These are phyloP conservation scores for Candida sanyaensis DNA, from an alignment of 1,139 yeast species.

Conservation along the genomic window DNA sequence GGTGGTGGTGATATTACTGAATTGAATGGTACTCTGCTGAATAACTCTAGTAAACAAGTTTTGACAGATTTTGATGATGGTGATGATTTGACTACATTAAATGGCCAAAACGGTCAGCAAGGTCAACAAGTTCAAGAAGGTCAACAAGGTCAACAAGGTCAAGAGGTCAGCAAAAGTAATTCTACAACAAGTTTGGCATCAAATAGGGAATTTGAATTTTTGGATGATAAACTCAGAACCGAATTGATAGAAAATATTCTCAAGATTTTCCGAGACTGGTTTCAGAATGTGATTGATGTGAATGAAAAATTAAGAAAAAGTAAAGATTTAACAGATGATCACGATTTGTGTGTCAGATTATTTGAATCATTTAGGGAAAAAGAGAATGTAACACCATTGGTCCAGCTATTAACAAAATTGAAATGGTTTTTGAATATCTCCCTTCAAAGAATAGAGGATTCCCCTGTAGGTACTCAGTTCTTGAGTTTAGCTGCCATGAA, in stretches of 20 bases:
- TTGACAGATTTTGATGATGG: constrained; percentile 22
- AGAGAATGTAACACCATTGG: constrained; percentile 12
- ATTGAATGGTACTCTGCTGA: constrained; percentile 17
- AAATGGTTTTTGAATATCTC: constrained; percentile 23
- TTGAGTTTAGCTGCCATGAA: constrained; percentile 25
- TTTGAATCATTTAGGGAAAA: constrained; percentile 15
- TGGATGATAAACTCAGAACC: constrained; percentile 28
- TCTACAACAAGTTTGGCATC: background rate
- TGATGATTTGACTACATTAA: constrained; percentile 32
- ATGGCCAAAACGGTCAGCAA: constrained; percentile 13
- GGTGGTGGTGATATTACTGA: constrained; percentile 28
- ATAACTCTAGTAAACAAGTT: constrained; percentile 7
- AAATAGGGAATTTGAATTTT: constrained; percentile 18
- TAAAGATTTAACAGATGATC: background rate
- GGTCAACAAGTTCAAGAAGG: too few species aligned
- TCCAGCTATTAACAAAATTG: constrained; percentile 18
- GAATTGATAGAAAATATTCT: constrained; percentile 31
- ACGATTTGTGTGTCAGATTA: constrained; percentile 9
- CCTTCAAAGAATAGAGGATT: constrained; percentile 18
- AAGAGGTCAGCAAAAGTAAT: background rate
- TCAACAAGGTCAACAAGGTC: background rate
- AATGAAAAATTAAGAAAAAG: constrained; percentile 13
- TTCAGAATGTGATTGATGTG: constrained; percentile 19
- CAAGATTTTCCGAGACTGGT: constrained; percentile 26
- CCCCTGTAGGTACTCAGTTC: constrained; percentile 17